Percentiles rank a stretch among this genome's conserved stretches.
phyloP scores from a whole-genome alignment of 208 protist species.

The Leishmania arabica region DNA sequence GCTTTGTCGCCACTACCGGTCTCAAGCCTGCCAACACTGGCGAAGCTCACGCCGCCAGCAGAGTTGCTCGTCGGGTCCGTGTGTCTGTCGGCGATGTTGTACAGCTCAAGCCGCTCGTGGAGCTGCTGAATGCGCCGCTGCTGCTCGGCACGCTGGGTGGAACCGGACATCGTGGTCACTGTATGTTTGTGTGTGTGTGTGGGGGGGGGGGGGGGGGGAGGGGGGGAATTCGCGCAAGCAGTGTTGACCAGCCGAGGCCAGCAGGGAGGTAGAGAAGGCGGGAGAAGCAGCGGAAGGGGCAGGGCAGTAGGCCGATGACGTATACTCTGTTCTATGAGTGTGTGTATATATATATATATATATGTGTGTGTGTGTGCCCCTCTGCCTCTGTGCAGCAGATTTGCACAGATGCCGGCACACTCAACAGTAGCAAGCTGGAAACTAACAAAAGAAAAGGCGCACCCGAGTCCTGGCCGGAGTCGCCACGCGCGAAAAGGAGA shows the following conservation, averaged over 20 bases:
- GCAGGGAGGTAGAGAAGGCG: background rate
- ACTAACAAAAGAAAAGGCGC: background rate
- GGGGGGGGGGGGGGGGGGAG: background rate
- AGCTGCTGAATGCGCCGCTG: conserved; percentile 75
- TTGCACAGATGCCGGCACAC: background rate
- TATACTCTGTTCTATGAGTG: background rate
- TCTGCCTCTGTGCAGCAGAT: background rate
- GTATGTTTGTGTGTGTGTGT: background rate
- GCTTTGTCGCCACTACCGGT: background rate
- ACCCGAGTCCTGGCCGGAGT: background rate
- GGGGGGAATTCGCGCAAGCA: background rate
- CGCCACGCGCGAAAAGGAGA: background rate
- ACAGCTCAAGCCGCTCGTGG: conserved; percentile 74
- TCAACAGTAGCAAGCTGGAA: background rate
- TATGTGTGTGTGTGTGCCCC: background rate
- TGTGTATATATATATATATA: background rate
- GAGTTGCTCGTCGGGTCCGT: background rate
- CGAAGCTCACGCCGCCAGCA: background rate
- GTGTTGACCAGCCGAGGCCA: background rate
- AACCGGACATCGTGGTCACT: conserved; percentile 9
- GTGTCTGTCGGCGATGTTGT: conserved; percentile 54
- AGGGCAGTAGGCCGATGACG: background rate
- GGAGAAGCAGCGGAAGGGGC: background rate
- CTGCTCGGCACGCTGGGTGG: conserved; percentile 23
- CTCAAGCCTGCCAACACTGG: background rate